Evolutionary conservation across 2,329 filamentous ascomycete genomes (phyloP).

Genomic region (Apiospora marii): DNA sequence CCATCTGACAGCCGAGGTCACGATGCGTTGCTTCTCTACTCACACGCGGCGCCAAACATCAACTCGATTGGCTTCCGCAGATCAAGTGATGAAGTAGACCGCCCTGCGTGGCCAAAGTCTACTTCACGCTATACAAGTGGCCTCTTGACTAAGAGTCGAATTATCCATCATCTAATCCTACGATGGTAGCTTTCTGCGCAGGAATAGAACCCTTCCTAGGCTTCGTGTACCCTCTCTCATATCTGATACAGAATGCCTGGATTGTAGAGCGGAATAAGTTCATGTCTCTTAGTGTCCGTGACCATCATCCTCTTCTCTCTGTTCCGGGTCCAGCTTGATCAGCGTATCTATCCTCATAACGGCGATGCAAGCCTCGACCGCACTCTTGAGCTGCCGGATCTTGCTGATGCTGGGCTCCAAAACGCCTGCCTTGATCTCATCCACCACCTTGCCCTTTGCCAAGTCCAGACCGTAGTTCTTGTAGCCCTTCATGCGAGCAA

Average conservation of each 20-base stretch:
- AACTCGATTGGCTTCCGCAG: constrained; percentile 1
- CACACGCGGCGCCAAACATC: neutral
- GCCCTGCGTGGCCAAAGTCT: constrained; percentile 1
- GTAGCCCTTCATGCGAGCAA: constrained; percentile 95
- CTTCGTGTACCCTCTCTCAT: neutral
- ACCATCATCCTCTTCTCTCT: constrained; percentile 80
- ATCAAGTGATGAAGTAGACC: constrained; percentile 9
- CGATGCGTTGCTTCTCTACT: constrained; percentile 5
- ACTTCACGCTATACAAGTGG: constrained; percentile 3
- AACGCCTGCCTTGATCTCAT: constrained; percentile 93
- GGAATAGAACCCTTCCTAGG: constrained; percentile 8
- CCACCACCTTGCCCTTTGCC: constrained; percentile 86
- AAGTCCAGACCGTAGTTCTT: constrained; percentile 98
- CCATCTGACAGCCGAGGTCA: constrained; percentile 19
- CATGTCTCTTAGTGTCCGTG: constrained; percentile 74
- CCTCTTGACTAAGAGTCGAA: constrained; percentile 16
- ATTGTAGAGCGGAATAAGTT: neutral
- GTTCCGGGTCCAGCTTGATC: constrained; percentile 96
- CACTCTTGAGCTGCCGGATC: constrained; percentile 96
- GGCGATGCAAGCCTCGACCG: constrained; percentile 96
- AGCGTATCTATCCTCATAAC: constrained; percentile 99
- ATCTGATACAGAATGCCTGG: neutral
- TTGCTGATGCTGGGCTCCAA: constrained; percentile 98
- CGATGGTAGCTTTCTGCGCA: constrained; percentile 5
- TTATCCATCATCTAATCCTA: constrained; percentile 18